A percentile compares a stretch with the other conserved stretches of the same genome.
These are phyloP conservation scores for Thymus mandschuricus DNA, from an alignment of 257 asterid genomes.

Conservation along the genomic window DNA sequence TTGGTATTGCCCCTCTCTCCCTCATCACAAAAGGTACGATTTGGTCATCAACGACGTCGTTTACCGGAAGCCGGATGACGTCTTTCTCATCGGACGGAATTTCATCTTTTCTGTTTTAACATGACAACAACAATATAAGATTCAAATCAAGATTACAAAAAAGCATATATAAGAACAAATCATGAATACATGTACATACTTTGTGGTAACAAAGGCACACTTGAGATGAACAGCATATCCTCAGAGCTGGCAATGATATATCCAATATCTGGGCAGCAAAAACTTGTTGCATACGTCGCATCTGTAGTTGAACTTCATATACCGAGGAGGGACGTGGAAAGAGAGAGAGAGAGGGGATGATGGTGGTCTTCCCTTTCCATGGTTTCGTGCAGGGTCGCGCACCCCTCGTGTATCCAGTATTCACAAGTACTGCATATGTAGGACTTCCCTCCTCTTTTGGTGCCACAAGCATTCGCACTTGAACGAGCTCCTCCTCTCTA, in stretches of 20 bases:
- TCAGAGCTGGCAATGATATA: background rate
- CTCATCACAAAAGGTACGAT: background rate
- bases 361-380: background rate
- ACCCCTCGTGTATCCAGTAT: background rate
- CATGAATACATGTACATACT: background rate
- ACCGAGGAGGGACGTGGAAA: background rate
- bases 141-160: no score
- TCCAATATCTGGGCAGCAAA: conserved; percentile 1
- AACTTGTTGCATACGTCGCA: background rate
- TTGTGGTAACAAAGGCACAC: background rate
- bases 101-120: no score
- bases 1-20: background rate
- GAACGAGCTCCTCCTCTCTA: conserved; percentile 13
- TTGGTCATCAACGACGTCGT: background rate
- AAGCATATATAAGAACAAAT: background rate
- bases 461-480: conserved; percentile 13
- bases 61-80: background rate
- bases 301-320: background rate
- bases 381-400: background rate
- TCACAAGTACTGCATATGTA: background rate
- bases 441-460: background rate
- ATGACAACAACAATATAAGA: no score
- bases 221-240: background rate
- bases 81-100: background rate
- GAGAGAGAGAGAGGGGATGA: background rate